Base-by-base conservation (phyloP, 2,329 filamentous ascomycete genomes). In the Uncinocarpus reesii region DNA sequence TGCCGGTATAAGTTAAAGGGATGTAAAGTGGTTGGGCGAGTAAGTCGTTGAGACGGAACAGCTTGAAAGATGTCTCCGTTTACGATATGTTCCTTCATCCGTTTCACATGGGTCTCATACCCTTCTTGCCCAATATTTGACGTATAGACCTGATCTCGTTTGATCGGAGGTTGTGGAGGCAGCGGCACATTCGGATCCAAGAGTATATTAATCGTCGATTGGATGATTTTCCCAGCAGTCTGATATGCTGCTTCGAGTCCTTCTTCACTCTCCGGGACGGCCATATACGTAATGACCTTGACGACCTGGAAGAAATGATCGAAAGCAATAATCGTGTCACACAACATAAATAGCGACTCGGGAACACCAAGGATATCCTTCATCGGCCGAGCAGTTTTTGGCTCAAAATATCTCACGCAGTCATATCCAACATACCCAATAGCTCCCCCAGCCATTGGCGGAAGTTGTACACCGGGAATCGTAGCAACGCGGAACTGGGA, bases 1-100 rank as follows among this genome's bases (percentile, higher is more conserved):
- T 95, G 87, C 47, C 90, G 81, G 74, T 96, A 98, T 60, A 98
- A 86, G 72, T 96, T 98, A 76, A 96, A 98, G 0, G 92, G 90
- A 66, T 98, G 92, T 36, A 98, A 74, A 48, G 79, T 81, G 2
- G 92, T 98, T 11, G 89, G 89, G 23, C 90, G 79, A 6, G 89
- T 83, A 62, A 96, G 86, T 45, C 92, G 81, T 69, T 98, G 92
- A 35, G 88, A 95, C 1, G 92, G 92, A 13, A 98, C 92, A 0
- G 88, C 87, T 66, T 98, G 92, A 69, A 98, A 96, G 63, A 98
- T 96, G 71, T 96, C 88, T 57, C 92, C 92, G 53, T 79, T 77
- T 58, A 80, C 77, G 58, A 98, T 96, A 72, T 96, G 90, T 67
- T 87, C 76, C 73, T 96, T 96, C 52, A 98, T 75, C 40, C 70